Evolutionary conservation across 768 basidiomycete species (phyloP).

Genomic region (Auriculariales sp.): DNA sequence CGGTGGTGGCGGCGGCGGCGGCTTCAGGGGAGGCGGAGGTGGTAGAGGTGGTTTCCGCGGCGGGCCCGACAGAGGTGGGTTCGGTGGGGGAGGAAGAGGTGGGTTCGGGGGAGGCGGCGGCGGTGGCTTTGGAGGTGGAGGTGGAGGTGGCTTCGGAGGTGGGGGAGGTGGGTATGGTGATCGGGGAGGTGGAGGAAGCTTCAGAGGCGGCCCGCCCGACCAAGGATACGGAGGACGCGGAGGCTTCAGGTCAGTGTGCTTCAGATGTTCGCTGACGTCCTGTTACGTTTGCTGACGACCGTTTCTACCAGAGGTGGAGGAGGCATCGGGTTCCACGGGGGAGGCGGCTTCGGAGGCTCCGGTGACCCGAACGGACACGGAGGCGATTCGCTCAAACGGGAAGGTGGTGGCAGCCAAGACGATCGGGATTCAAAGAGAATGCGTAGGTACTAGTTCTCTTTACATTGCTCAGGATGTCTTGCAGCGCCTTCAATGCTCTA

Average conservation of each 20-base stretch:
- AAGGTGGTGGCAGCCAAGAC: constrained; percentile 63
- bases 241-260: constrained; percentile 33
- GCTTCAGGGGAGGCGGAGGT: constrained; percentile 13
- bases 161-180: constrained; percentile 18
- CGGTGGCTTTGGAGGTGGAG: constrained; percentile 7
- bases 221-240: constrained; percentile 22
- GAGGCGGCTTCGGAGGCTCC: constrained; percentile 41
- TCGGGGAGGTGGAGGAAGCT: constrained; percentile 19
- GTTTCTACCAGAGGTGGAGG: constrained; percentile 42
- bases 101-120: background rate
- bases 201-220: constrained; percentile 33
- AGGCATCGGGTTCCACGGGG: constrained; percentile 56
- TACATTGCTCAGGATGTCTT: too few species aligned
- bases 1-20: constrained; percentile 16
- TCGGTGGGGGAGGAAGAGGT: constrained; percentile 12
- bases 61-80: constrained; percentile 17
- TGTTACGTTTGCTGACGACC: background rate
- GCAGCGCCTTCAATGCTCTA: too few species aligned
- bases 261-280: constrained; percentile 9
- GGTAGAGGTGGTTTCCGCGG: constrained; percentile 18
- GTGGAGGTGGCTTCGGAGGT: constrained; percentile 13
- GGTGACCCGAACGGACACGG: constrained; percentile 44
- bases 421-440: constrained; percentile 73
- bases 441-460: constrained; percentile 54
- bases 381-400: constrained; percentile 41